Conservation (phyloP, 75 land plant species). For the Larix kaempferi region DNA sequence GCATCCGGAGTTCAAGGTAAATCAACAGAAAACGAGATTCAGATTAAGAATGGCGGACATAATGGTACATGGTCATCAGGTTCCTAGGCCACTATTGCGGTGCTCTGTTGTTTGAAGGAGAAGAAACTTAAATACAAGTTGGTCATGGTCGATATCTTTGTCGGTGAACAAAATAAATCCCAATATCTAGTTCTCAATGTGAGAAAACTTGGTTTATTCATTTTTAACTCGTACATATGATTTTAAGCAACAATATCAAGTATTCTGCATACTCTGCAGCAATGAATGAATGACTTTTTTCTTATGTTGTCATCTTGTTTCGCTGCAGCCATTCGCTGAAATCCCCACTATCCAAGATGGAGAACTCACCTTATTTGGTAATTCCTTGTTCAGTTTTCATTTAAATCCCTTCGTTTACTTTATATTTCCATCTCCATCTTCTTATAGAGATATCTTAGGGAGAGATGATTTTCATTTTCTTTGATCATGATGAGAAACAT, state of each 20-base stretch:
- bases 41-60: slow-evolving; percentile 6
- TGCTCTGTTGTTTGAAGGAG: slow-evolving; percentile 36
- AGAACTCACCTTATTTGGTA: slow-evolving; percentile 29
- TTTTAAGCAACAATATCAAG: too few species aligned
- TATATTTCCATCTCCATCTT: too few species aligned
- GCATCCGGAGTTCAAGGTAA: too few species aligned
- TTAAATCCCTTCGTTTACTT: too few species aligned
- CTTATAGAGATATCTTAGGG: background rate
- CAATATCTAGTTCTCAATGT: slow-evolving; percentile 28
- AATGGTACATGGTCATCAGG: slow-evolving; percentile 44
- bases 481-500: background rate
- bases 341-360: slow-evolving; percentile 34
- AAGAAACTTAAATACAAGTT: slow-evolving; percentile 45
- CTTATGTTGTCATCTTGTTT: background rate
- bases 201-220: background rate
- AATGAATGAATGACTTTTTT: too few species aligned
- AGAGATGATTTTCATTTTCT: background rate
- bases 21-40: too few species aligned
- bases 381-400: too few species aligned
- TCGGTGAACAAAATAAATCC: slow-evolving; percentile 42
- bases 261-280: too few species aligned
- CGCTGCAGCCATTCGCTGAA: slow-evolving; percentile 32
- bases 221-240: background rate
- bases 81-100: too few species aligned
- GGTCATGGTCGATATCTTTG: slow-evolving; percentile 28